Percentiles rank a stretch among this genome's conserved stretches.
Evolutionary conservation across 2,329 filamentous ascomycete species (phyloP).

Genomic region (Escovopsis weberi): DNA sequence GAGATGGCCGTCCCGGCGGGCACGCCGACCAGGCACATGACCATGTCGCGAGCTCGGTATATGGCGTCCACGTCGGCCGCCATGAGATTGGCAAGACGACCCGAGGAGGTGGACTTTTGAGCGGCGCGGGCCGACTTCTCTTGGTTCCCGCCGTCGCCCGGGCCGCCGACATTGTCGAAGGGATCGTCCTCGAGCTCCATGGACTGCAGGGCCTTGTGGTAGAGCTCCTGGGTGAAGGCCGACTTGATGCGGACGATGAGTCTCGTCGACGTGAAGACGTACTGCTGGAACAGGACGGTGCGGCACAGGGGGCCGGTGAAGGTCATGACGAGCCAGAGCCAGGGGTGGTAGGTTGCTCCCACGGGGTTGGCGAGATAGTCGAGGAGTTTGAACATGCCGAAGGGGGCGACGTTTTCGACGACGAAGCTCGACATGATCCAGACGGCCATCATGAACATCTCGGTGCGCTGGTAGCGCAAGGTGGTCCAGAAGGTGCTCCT

Average conservation of each 20-base stretch:
- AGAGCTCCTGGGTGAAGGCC: slow-evolving; percentile 43
- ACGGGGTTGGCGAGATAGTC: slow-evolving; percentile 33
- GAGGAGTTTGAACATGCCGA: slow-evolving; percentile 38
- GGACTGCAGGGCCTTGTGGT: slow-evolving; percentile 38
- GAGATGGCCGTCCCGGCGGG: slow-evolving; percentile 33
- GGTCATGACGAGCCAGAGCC: slow-evolving; percentile 38
- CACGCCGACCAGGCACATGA: slow-evolving; percentile 30
- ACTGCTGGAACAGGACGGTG: slow-evolving; percentile 39
- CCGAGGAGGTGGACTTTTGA: slow-evolving; percentile 29
- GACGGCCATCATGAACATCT: slow-evolving; percentile 31
- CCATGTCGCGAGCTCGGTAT: slow-evolving; percentile 34
- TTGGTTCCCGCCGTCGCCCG: slow-evolving; percentile 7
- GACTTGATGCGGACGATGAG: slow-evolving; percentile 41
- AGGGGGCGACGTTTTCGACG: slow-evolving; percentile 37
- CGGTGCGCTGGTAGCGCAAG: slow-evolving; percentile 26
- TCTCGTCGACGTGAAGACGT: slow-evolving; percentile 42
- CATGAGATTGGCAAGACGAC: slow-evolving; percentile 41
- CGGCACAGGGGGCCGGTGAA: slow-evolving; percentile 34
- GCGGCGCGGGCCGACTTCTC: slow-evolving; percentile 14
- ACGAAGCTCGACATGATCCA: slow-evolving; percentile 24
- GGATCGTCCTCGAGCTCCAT: slow-evolving; percentile 44
- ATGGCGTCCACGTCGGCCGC: slow-evolving; percentile 43
- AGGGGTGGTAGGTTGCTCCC: slow-evolving; percentile 30
- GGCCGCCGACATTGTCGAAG: slow-evolving; percentile 19
- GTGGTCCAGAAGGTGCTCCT: slow-evolving; percentile 31